Base-by-base conservation (phyloP, 1,139 yeast genomes). In the Tardiomyces digboiensis region DNA sequence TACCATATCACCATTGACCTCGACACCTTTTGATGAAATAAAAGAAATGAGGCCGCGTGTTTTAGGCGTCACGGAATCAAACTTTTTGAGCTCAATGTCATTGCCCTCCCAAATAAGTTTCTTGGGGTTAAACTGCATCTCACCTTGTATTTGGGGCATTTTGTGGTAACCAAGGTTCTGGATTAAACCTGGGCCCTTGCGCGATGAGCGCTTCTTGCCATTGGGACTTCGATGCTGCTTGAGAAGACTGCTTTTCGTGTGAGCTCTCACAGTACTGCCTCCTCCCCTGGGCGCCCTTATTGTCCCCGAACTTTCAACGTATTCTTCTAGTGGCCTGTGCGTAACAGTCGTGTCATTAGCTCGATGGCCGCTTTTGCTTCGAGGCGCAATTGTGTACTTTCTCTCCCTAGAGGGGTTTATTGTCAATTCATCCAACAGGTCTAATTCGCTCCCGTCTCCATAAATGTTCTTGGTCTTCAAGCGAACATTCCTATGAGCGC, bases 71-170 rank as follows among this genome's bases (percentile, higher is more conserved):
- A 54, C 51, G 3, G 58, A 48, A 40, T 75, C 78, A 54, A 78
- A 78, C 47, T 70, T 66, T 44, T 71, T 60, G 43, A 77, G 62
- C 38, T 78, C 85, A 19, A 67, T 67, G 40, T 80, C 83, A 53
- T 81, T 81, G 2, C 88, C 88, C 56, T 80, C 87, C 88, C 88
- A 81, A 38, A 64, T 62, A 46, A 69, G 70, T 29, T 71, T 67
- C 14, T 57, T 58, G 3, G 79, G 71, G 52, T 81, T 78, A 52
- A 70, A 80, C 42, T 65, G 70, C 88, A 80, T 81, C 44, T 60
- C 56, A 38, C 53, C 56, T 52, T 47, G 49, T 10, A 33, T 12
- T 20, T 14, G 19, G 6, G 37, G 19, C 19, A 16, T 16, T 10
- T 10, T 20, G 19, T n/a, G 37, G 6, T n/a, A 20, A n/a, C 37